Conservation (phyloP, 257 asterid genomes). For the Solanum lycopersicoides region DNA sequence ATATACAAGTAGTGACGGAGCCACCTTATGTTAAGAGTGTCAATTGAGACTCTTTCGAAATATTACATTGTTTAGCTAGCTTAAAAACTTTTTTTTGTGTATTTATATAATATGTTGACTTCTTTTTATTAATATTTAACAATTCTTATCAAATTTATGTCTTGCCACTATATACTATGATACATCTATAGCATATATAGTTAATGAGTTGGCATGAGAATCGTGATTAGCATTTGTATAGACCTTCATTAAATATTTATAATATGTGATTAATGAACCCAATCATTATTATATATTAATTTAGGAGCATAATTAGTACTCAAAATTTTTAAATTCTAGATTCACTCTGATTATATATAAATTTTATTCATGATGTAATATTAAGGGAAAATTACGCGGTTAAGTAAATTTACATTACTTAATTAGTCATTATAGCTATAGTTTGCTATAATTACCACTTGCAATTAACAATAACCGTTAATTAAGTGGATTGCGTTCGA, state of each 20-base stretch:
- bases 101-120: neutral
- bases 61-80: neutral
- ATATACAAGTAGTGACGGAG: too few species aligned
- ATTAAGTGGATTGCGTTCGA: rapidly evolving
- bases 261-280: neutral
- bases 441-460: neutral
- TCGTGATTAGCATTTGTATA: neutral
- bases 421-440: neutral
- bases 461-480: rapidly evolving
- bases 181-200: neutral
- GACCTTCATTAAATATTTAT: neutral
- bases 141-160: neutral
- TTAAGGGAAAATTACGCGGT: too few species aligned
- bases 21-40: too few species aligned
- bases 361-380: too few species aligned
- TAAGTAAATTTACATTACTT: too few species aligned
- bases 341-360: too few species aligned
- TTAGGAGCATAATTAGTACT: neutral
- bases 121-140: neutral
- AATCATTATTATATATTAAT: neutral
- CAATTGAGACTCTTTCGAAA: neutral
- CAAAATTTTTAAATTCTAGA: neutral
- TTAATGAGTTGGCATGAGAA: neutral
- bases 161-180: neutral
- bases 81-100: neutral